Evolutionary conservation across 2,329 filamentous ascomycete species (phyloP).

Genomic region (Pyricularia grisea): DNA sequence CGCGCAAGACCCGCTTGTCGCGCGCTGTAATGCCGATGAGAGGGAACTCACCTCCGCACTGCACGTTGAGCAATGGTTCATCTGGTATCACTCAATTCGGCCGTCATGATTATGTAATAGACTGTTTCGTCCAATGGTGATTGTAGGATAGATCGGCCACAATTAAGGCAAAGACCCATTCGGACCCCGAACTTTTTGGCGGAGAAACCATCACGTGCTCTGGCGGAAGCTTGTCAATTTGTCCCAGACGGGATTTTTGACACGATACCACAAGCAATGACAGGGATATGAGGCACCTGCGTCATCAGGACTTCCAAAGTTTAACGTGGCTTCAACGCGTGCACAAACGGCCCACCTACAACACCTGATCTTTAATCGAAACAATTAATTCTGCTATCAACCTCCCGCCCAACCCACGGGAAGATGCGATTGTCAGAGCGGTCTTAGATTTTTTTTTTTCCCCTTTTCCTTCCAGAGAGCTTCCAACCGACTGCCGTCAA

Average conservation of each 20-base stretch:
- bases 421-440: neutral
- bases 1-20: neutral
- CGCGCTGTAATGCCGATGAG: neutral
- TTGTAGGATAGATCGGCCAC: neutral
- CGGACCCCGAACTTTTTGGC: neutral
- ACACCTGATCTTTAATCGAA: neutral
- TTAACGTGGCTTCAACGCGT: constrained; percentile 1
- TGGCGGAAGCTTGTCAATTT: neutral
- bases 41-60: neutral
- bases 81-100: neutral
- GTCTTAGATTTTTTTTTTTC: neutral
- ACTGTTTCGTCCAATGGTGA: neutral
- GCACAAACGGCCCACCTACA: neutral
- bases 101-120: neutral
- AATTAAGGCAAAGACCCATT: neutral
- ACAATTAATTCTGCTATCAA: neutral
- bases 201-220: neutral
- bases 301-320: neutral
- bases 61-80: neutral
- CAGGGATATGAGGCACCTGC: neutral
- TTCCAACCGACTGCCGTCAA: constrained; percentile 17
- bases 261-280: neutral
- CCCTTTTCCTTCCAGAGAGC: neutral
- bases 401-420: no score
- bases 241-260: neutral